Conservation (phyloP, 2,329 filamentous ascomycete species). For the Colletotrichum sp. region DNA sequence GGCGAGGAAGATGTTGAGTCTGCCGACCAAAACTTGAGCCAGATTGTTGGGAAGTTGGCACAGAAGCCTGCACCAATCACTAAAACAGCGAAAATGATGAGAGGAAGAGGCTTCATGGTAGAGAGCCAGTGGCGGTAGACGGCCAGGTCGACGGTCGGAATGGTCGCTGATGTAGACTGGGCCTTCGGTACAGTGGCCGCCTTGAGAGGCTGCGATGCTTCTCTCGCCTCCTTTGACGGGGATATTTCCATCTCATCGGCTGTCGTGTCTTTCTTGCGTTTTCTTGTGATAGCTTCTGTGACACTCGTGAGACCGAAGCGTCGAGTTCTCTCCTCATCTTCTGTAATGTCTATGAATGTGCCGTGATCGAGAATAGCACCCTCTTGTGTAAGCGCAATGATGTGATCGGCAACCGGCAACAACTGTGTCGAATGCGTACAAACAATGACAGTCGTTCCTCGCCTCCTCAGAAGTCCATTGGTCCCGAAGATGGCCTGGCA, state of each 20-base stretch:
- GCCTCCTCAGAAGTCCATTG: not conserved
- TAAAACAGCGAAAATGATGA: not conserved
- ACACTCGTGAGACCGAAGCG: not conserved
- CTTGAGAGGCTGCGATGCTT: not conserved
- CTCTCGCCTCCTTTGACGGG: not conserved
- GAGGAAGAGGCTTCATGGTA: not conserved
- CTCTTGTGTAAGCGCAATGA: not conserved
- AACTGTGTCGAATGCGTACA: not conserved
- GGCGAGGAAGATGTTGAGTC: conserved; percentile 25
- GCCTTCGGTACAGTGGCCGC: not conserved
- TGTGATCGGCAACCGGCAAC: not conserved
- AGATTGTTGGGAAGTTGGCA: conserved; percentile 35
- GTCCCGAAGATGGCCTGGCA: not conserved
- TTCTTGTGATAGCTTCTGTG: not conserved
- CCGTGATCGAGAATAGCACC: not conserved
- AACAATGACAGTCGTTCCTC: not conserved
- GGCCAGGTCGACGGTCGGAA: not conserved
- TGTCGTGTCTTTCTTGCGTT: not conserved
- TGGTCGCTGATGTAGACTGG: not conserved
- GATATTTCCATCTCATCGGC: not conserved
- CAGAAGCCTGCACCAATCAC: conserved; percentile 25
- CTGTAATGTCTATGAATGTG: not conserved
- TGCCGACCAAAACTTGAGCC: conserved; percentile 47
- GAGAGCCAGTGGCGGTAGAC: not conserved
- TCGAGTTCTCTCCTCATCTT: not conserved